phyloP scores from a whole-genome alignment of 805 yeast genomes.

The Metschnikowia noctiluminum region DNA sequence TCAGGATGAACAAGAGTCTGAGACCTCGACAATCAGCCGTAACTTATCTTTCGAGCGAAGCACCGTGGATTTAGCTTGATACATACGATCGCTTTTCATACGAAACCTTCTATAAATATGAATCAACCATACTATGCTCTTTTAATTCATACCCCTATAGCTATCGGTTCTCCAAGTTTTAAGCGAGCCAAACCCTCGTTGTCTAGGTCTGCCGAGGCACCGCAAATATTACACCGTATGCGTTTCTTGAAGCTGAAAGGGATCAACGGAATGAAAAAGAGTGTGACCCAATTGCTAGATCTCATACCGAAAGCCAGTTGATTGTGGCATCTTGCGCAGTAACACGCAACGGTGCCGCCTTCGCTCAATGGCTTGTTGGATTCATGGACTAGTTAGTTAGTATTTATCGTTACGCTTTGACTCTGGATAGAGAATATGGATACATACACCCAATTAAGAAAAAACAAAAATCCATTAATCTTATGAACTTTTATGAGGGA shows the following conservation, averaged over 20 bases:
- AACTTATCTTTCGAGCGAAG: no score
- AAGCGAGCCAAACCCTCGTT: slow-evolving; percentile 12
- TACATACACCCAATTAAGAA: slow-evolving; percentile 20
- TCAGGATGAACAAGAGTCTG: no score
- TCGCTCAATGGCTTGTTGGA: slow-evolving; percentile 14
- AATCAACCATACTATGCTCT: not conserved
- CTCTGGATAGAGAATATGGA: not conserved
- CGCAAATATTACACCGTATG: slow-evolving; percentile 17
- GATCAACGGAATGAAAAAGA: slow-evolving; percentile 18
- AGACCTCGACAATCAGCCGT: no score
- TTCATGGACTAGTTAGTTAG: slow-evolving; percentile 16
- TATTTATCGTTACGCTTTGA: not conserved
- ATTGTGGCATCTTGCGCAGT: slow-evolving; percentile 61
- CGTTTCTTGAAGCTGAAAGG: slow-evolving; percentile 16
- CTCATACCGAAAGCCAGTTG: slow-evolving; percentile 50
- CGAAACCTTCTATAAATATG: not conserved
- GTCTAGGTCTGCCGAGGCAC: slow-evolving; percentile 19
- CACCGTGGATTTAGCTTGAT: no score
- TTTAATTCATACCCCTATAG: slow-evolving; percentile 12
- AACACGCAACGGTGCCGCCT: slow-evolving; percentile 21
- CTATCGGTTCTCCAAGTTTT: slow-evolving; percentile 17
- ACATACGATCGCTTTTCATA: no score
- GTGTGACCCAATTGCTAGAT: slow-evolving; percentile 46
- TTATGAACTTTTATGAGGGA: no score
- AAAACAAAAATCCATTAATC: slow-evolving; percentile 18